phyloP scores from a whole-genome alignment of 345 rosid species.

The Hibiscus syriacus region DNA sequence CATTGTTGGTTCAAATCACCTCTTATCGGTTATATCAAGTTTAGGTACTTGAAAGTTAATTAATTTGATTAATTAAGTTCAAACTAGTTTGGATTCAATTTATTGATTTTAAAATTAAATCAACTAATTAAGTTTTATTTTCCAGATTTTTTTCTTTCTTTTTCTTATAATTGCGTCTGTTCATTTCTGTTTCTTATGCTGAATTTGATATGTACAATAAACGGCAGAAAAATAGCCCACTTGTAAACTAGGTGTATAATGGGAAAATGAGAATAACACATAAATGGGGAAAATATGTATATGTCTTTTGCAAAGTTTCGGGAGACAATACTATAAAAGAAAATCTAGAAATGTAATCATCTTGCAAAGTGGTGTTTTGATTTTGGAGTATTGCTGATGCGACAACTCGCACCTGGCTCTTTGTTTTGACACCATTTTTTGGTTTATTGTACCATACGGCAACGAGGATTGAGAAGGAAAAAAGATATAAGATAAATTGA shows the following conservation, averaged over 20 bases:
- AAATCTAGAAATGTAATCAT: neutral
- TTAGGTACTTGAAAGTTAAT: too few species aligned
- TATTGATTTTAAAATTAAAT: too few species aligned
- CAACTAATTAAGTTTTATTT: too few species aligned
- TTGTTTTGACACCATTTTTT: neutral
- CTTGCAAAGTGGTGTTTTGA: neutral
- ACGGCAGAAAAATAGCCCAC: neutral
- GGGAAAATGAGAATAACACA: neutral
- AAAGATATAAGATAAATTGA: neutral
- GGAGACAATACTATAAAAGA: neutral
- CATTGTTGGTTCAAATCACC: too few species aligned
- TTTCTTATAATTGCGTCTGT: too few species aligned
- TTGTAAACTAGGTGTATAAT: neutral
- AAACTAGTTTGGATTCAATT: too few species aligned
- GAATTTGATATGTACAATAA: neutral
- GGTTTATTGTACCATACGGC: neutral
- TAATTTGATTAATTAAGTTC: too few species aligned
- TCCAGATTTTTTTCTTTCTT: too few species aligned
- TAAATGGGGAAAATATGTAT: too few species aligned
- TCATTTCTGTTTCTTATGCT: too few species aligned
- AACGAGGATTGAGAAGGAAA: neutral
- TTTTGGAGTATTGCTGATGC: neutral
- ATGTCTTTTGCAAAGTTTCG: slow-evolving; percentile 3
- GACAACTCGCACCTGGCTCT: neutral
- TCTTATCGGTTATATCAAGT: too few species aligned